Evolutionary conservation across 495 filamentous ascomycete species (phyloP), one percentile per base, ranked within the genome.

Genomic region (Podospora pseudopauciseta): DNA sequence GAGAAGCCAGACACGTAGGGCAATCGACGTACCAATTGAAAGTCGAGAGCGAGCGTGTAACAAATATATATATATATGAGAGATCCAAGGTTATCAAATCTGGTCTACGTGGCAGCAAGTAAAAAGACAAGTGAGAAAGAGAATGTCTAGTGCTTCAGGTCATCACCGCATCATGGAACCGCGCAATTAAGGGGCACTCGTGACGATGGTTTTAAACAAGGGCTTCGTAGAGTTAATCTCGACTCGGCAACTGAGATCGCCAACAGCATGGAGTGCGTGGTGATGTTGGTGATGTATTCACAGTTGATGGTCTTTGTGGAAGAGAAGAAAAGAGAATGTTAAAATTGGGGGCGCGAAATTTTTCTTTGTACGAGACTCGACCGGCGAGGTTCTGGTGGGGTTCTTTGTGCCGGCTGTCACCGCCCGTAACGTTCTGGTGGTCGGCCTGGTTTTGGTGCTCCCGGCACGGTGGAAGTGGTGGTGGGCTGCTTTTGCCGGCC

Each of bases 161-260:
- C 94, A 93, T 97, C 94, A 93, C 79, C 92, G 88, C 84, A 88
- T 98, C 94, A 94, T 98, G 94, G 92, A 80, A 89, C 89, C 76
- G 72, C 77, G 66, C 92, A 79, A 84, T 77, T 73, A 49, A 49
- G 85, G 82, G 89, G 89, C 92, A 91, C 94, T 98, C 94, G 91
- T 92, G 90, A 92, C 88, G 88, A 97, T 93, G 94, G 94, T 98
- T 98, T 98, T 98, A 92, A 86, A 68, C 92, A 89, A 91, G 87
- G 90, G 87, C 83, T 67, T 81, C 62, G 69, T 66, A 68, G 68
- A 80, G 81, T 83, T 69, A 68, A 78, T 82, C 82, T 82, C 75
- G 81, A 84, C 94, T 86, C 88, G 92, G 89, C 87, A 91, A 91
- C 89, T 90, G 39, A 90, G 93, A 84, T 91, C 87, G 88, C 84